These are phyloP conservation scores for Trichosanthes truncata DNA, from an alignment of 306 rosid genomes.

Conservation along the genomic window DNA sequence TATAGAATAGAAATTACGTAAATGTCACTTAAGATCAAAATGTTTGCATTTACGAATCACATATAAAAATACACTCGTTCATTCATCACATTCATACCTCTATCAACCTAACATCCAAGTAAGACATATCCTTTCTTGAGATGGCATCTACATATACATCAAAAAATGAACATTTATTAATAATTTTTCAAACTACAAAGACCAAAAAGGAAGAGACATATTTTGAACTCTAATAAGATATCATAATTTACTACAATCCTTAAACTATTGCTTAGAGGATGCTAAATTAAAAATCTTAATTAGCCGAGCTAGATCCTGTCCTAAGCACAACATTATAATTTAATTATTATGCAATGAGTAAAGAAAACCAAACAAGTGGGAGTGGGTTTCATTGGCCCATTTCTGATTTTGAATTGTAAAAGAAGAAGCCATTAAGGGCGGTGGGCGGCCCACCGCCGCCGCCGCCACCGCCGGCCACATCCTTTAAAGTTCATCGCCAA, in stretches of 20 bases:
- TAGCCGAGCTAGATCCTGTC: slow-evolving; percentile 9
- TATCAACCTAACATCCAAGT: no score
- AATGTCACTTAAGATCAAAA: no score
- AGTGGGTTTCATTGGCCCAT: neutral
- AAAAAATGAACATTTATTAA: neutral
- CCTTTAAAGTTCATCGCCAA: neutral
- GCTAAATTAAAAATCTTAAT: neutral
- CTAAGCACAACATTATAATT: neutral
- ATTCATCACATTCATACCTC: no score
- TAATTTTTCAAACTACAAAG: neutral
- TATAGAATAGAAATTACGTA: no score
- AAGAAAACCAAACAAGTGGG: neutral
- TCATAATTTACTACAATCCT: neutral
- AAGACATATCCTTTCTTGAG: no score
- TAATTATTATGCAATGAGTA: neutral
- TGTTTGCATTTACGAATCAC: no score
- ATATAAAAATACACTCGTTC: no score
- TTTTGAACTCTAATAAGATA: neutral
- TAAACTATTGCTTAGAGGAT: neutral
- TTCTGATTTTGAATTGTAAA: neutral
- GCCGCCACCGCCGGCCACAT: slow-evolving; percentile 1
- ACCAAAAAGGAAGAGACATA: neutral
- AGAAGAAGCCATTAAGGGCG: neutral
- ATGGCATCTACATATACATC: no score
- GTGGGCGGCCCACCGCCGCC: slow-evolving; percentile 1